Evolutionary conservation across 1,284 basidiomycete species (phyloP).

Genomic region (Moesziomyces globuligerus): DNA sequence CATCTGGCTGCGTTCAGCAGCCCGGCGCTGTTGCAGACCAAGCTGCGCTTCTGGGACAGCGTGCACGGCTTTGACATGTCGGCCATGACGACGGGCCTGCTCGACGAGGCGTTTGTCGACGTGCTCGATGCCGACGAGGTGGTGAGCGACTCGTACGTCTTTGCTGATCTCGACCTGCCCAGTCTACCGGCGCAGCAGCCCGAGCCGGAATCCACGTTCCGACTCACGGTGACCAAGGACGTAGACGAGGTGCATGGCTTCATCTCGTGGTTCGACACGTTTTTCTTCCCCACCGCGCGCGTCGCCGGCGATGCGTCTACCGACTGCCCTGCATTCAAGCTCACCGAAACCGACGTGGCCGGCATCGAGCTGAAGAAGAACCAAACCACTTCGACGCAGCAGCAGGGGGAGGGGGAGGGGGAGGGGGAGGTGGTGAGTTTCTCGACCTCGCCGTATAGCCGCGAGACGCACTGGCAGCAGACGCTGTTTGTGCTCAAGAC

Average conservation of each 20-base stretch:
- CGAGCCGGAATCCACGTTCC: constrained; percentile 65
- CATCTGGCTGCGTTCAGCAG: constrained; percentile 83
- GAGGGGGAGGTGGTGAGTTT: constrained; percentile 78
- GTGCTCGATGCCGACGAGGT: constrained; percentile 47
- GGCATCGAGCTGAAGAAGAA: constrained; percentile 87
- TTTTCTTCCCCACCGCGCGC: constrained; percentile 50
- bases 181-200: constrained; percentile 53
- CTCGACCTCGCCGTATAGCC: constrained; percentile 86
- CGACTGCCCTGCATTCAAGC: constrained; percentile 26
- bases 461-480: constrained; percentile 98
- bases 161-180: constrained; percentile 61
- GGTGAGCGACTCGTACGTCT: constrained; percentile 38
- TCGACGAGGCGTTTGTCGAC: constrained; percentile 63
- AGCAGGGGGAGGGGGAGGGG: neutral
- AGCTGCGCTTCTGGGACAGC: constrained; percentile 87
- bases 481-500: constrained; percentile 87
- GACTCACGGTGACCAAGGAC: constrained; percentile 15
- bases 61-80: constrained; percentile 76
- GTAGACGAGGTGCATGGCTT: constrained; percentile 55
- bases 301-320: constrained; percentile 4
- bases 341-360: constrained; percentile 64
- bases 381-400: constrained; percentile 67
- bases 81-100: constrained; percentile 58
- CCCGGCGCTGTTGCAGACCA: constrained; percentile 79
- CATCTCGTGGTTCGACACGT: constrained; percentile 66